Evolutionary conservation across 192 early-diverging fungal species (phyloP).

Genomic region (Backusella australiensis): DNA sequence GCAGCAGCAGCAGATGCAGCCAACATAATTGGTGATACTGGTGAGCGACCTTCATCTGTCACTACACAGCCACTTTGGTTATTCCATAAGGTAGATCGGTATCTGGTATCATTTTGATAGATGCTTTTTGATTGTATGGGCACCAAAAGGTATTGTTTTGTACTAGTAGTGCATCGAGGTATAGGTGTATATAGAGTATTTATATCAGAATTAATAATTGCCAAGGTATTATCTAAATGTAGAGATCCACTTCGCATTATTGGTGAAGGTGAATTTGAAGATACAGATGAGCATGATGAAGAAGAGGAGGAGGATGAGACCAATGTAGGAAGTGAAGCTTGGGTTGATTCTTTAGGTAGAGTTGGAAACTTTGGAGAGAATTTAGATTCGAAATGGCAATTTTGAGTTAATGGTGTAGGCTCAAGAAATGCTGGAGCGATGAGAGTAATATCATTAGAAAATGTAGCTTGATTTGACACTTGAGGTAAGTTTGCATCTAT

Average conservation of each 20-base stretch:
- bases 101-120: neutral
- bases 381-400: neutral
- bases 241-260: neutral
- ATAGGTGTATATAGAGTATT: neutral
- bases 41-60: neutral
- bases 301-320: neutral
- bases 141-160: neutral
- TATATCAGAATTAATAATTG: neutral
- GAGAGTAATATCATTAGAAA: neutral
- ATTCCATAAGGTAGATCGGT: neutral
- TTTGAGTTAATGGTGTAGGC: neutral
- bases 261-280: neutral
- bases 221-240: neutral
- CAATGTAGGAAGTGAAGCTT: neutral
- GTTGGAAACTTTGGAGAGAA: neutral
- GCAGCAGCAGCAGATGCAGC: neutral
- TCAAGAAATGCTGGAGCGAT: constrained; percentile 1
- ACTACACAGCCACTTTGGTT: neutral
- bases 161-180: neutral
- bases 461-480: neutral
- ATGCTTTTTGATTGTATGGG: neutral
- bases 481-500: neutral
- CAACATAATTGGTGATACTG: neutral
- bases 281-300: neutral
- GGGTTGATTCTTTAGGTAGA: neutral